Base-by-base conservation (phyloP, 2,329 filamentous ascomycete genomes). In the Xylaria sp. region DNA sequence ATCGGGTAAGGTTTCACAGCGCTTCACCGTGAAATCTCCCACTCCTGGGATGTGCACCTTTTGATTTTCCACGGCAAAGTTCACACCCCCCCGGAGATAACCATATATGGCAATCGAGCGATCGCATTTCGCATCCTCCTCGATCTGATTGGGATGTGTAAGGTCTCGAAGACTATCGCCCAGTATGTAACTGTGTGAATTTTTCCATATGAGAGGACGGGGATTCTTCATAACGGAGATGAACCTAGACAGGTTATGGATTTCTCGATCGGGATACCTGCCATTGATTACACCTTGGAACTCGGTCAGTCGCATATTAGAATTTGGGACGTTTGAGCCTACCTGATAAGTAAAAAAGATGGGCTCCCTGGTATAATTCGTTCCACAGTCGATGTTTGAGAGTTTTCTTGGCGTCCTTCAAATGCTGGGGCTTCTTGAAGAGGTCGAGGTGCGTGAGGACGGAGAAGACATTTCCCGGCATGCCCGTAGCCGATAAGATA, bases 181-280 rank as follows among this genome's bases (percentile, higher is more conserved):
- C 64, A 99, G 85, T 67, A 93, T 90, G 80, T 99, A 99, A 4
- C 95, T 94, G 84, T 99, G 96, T 1, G 93, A 92, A 80, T 99
- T 99, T 69, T 97, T 89, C 95, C 96, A 99, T 51, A 99, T 86
- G 37, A 99, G 85, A n/a, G 96, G 96, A 68, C 96, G 88, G 4
- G 97, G 95, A 79, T 97, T 99, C 86, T 99, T 99, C 97, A 99
- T 99, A 74, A 99, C 94, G 23, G 93, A 97, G 73, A 99, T 86
- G 80, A 99, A 99, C 65, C 97, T 90, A 15, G 94, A 97, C 63
- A 99, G 82, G 78, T 99, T 99, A 83, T 98, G 93, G 18, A 99
- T 90, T 81, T 99, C 97, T 72, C 97, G 90, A 80, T 99, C 96
- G 0, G 96, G 97, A 77, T 99, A 99, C 72, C 96, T 88, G 51